Evolutionary conservation across 2,329 filamentous ascomycete genomes (phyloP), one percentile per base, ranked within the genome.

Genomic region (Periconia digitata): DNA sequence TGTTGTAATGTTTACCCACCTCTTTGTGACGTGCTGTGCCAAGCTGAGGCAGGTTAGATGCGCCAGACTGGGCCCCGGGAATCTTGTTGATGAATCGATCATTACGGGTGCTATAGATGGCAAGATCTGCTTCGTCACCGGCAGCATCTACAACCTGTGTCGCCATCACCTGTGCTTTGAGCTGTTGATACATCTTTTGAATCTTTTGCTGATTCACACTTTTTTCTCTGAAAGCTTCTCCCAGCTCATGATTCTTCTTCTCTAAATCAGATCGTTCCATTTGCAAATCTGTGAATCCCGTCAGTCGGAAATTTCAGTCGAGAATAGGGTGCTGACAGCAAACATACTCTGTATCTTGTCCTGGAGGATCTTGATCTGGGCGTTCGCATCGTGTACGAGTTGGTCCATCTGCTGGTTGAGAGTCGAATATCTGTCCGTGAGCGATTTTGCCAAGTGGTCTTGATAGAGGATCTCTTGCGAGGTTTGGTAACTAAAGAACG

Each of bases 401-500:
- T 86, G 87, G 58, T 94, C 87, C 64, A 91, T 79, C 37, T 89
- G 81, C 12, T 79, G 72, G 55, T 78, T 87, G 15, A 94, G 72
- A 2, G 69, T 75, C 1, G 78, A 74, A 64, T 88, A 90, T 66
- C 89, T 92, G 10, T 90, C 87, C 0, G 82, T 84, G 52, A 95
- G 72, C 8, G 80, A 85, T 61, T 85, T 90, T 37, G 83, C 84
- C 1, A 90, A 73, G 57, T 87, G 85, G 58, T 90, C 85, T 64
- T 95, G 89, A 61, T 92, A 95, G 44, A 86, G 80, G 49, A 95
- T 87, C 71, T 96, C 89, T 61, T 94, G 89, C 2, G 85, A 85
- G 17, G 85, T 85, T 66, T 96, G 91, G 61, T 95, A 96, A 23
- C 84, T 85, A 86, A 90, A 95, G 66, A 96, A 96, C 24, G 81